These are phyloP conservation scores for Toxoplasma gondii DNA, from an alignment of 169 alveolate species.

Conservation along the genomic window DNA sequence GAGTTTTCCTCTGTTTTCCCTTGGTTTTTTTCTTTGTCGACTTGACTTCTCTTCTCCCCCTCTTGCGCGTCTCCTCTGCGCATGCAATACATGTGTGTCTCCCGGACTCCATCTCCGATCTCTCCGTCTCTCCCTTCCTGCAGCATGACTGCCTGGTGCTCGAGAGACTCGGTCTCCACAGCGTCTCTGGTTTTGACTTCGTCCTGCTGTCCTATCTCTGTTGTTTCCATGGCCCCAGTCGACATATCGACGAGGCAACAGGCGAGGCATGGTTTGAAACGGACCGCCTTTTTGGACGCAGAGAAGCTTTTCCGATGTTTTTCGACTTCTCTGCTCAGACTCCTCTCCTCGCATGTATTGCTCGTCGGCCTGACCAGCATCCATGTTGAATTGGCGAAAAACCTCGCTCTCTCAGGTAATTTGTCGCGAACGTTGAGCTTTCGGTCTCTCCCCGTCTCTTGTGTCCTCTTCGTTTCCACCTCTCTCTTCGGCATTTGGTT, in stretches of 20 bases:
- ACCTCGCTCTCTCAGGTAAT: conserved; percentile 72
- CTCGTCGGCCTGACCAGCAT: conserved; percentile 70
- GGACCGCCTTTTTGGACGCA: too few relatives aligned
- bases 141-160: neutral
- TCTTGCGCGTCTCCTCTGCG: too few relatives aligned
- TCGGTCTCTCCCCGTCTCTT: neutral
- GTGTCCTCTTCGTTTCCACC: too few relatives aligned
- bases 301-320: neutral
- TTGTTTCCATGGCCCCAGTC: too few relatives aligned
- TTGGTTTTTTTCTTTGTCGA: too few relatives aligned
- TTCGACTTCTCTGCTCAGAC: conserved; percentile 31
- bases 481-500: neutral
- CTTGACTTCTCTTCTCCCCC: too few relatives aligned
- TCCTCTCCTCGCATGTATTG: conserved; percentile 61
- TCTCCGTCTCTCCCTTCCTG: neutral
- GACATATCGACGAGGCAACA: too few relatives aligned
- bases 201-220: neutral
- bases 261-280: too few relatives aligned
- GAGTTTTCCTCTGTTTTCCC: too few relatives aligned
- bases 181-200: neutral
- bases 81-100: too few relatives aligned
- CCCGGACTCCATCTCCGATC: too few relatives aligned
- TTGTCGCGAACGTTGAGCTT: neutral
- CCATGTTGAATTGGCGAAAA: conserved; percentile 69
- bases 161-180: neutral